These are phyloP conservation scores for Salix brachista DNA, from an alignment of 345 rosid species.

Conservation along the genomic window DNA sequence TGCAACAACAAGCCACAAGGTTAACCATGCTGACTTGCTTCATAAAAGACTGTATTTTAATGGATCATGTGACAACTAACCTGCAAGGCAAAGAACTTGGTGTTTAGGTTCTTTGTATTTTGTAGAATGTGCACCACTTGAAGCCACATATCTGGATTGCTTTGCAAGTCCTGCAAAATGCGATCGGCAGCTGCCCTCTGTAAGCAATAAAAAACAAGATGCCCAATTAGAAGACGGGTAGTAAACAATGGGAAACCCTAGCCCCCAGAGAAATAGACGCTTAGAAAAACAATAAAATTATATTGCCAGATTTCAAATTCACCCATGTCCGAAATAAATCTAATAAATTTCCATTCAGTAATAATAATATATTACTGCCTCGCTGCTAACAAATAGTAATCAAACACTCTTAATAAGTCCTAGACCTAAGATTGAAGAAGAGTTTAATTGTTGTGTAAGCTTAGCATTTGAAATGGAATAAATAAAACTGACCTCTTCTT, in stretches of 20 bases:
- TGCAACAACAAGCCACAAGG: not conserved
- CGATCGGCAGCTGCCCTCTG: constrained; percentile 97
- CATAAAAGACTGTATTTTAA: not conserved
- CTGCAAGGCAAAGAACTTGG: constrained; percentile 98
- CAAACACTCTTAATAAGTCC: not conserved
- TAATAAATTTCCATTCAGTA: not conserved
- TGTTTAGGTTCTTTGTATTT: constrained; percentile 72
- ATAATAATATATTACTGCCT: not conserved
- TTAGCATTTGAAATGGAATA: not conserved
- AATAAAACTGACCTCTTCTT: constrained; percentile 63
- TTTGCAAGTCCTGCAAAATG: constrained; percentile 92
- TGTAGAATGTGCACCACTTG: constrained; percentile 93
- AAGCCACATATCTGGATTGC: constrained; percentile 95
- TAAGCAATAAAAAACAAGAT: constrained; percentile 8
- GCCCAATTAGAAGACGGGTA: not conserved
- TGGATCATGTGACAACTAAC: constrained; percentile 30
- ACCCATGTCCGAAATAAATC: not conserved
- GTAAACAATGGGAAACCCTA: not conserved
- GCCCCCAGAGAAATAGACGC: not conserved
- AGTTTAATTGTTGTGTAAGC: not conserved
- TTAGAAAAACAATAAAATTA: not conserved
- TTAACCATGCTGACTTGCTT: not conserved
- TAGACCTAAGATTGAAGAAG: not conserved
- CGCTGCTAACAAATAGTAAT: not conserved
- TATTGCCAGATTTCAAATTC: not conserved